A percentile compares a stretch with the other conserved stretches of the same genome.
Evolutionary conservation across 495 filamentous ascomycete genomes (phyloP).

Genomic region (Echria macrotheca): DNA sequence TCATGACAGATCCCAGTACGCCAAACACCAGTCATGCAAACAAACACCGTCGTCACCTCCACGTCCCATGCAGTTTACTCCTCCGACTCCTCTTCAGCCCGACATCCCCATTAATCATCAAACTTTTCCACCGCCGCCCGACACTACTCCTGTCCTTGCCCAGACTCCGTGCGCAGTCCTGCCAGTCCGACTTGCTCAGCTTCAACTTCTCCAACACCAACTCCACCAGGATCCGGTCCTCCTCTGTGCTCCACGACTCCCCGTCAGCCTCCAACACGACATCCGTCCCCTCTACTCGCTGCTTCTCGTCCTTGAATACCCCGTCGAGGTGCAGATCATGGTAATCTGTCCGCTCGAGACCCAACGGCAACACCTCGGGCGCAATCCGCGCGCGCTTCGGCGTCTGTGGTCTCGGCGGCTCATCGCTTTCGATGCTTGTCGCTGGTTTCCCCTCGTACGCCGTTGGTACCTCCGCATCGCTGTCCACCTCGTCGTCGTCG

Average conservation of each 20-base stretch:
- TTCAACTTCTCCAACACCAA: constrained; percentile 70
- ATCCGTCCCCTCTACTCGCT: constrained; percentile 29
- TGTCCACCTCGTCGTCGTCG: constrained; percentile 33
- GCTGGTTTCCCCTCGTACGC: constrained; percentile 10
- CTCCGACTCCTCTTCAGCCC: constrained; percentile 47
- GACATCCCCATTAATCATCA: constrained; percentile 57
- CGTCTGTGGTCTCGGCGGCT: constrained; percentile 48
- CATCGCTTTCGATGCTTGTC: constrained; percentile 2
- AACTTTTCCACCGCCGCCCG: constrained; percentile 64
- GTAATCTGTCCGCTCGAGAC: constrained; percentile 59
- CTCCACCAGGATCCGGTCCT: constrained; percentile 67
- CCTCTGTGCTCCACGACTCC: constrained; percentile 56
- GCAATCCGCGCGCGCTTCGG: constrained; percentile 62
- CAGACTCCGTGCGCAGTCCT: constrained; percentile 67
- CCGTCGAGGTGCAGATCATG: constrained; percentile 49
- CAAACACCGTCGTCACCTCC: constrained; percentile 44
- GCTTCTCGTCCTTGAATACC: constrained; percentile 21
- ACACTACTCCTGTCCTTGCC: constrained; percentile 61
- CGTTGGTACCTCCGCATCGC: constrained; percentile 24
- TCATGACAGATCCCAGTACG: too few relatives aligned
- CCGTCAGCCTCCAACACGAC: constrained; percentile 42
- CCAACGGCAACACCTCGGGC: constrained; percentile 62
- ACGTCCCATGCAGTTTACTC: constrained; percentile 45
- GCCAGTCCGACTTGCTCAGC: constrained; percentile 69
- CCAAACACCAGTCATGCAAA: too few relatives aligned